Conservation (phyloP, 805 yeast genomes). For the Hemisphaericaspora nanyangensis region DNA sequence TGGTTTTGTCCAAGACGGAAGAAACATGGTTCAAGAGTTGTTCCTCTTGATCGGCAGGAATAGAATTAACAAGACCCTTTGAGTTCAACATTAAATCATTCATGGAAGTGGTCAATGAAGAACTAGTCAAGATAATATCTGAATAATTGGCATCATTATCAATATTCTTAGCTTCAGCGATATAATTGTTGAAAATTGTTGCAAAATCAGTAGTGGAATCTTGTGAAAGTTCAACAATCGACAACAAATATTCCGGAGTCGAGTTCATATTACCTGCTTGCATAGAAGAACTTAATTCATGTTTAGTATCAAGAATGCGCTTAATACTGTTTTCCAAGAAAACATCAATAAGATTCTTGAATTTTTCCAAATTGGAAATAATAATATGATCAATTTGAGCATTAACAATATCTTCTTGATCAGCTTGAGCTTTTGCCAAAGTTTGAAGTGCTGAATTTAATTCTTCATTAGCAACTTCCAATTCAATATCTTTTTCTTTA, state of each 20-base stretch:
- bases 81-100: slow-evolving; percentile 61
- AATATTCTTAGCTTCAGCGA: slow-evolving; percentile 67
- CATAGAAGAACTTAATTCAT: slow-evolving; percentile 72
- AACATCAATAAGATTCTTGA: slow-evolving; percentile 60
- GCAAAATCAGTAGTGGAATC: slow-evolving; percentile 77
- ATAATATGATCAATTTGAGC: slow-evolving; percentile 57
- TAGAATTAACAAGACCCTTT: slow-evolving; percentile 62
- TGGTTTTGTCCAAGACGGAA: slow-evolving; percentile 56
- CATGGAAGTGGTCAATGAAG: slow-evolving; percentile 58
- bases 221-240: slow-evolving; percentile 67
- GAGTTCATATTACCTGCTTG: slow-evolving; percentile 79
- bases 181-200: slow-evolving; percentile 64
- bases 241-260: slow-evolving; percentile 63
- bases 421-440: slow-evolving; percentile 48
- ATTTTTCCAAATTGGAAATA: slow-evolving; percentile 43
- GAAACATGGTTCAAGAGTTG: slow-evolving; percentile 46
- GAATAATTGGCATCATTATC: slow-evolving; percentile 53
- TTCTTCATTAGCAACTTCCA: slow-evolving; percentile 74
- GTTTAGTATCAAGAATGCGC: slow-evolving; percentile 67
- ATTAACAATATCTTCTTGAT: slow-evolving; percentile 50
- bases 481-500: slow-evolving; percentile 69
- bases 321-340: slow-evolving; percentile 65
- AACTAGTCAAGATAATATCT: slow-evolving; percentile 57
- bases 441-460: slow-evolving; percentile 68
- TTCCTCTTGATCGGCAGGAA: slow-evolving; percentile 54